Evolutionary conservation across 768 basidiomycete species (phyloP).

Genomic region (Bullera alba): DNA sequence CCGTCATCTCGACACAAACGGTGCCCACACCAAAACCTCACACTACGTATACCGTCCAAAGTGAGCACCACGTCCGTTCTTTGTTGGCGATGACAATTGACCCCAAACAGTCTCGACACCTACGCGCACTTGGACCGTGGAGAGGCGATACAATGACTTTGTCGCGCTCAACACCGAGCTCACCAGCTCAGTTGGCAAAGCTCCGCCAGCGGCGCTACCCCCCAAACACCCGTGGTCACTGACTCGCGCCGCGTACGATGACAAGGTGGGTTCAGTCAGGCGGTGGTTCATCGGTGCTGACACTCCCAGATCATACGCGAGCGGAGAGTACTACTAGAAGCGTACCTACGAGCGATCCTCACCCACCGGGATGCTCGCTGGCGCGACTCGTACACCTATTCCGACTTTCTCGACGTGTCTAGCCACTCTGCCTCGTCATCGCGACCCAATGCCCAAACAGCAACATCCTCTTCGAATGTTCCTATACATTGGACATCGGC

Average conservation of each 20-base stretch:
- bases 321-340: conserved; percentile 67
- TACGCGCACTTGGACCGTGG: conserved; percentile 87
- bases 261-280: conserved; percentile 46
- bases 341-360: conserved; percentile 78
- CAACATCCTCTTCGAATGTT: conserved; percentile 8
- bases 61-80: conserved; percentile 11
- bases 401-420: conserved; percentile 81
- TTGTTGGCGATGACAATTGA: not conserved
- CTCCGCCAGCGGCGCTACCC: conserved; percentile 73
- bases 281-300: not conserved
- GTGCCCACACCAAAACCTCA: conserved; percentile 36
- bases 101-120: conserved; percentile 65
- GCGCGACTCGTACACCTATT: conserved; percentile 71
- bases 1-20: conserved; percentile 41
- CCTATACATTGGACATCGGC: conserved; percentile 9
- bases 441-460: not conserved
- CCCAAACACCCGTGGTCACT: conserved; percentile 73
- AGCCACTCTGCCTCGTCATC: conserved; percentile 1
- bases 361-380: conserved; percentile 72
- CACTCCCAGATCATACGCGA: conserved; percentile 57
- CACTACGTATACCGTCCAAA: conserved; percentile 41
- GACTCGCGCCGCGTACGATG: conserved; percentile 52
- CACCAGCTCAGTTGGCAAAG: conserved; percentile 65
- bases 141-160: conserved; percentile 92
- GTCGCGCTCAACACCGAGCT: conserved; percentile 76